Percentiles rank a stretch among this genome's conserved stretches.
Evolutionary conservation across 345 rosid genomes (phyloP).

Genomic region (Brassica rapa): DNA sequence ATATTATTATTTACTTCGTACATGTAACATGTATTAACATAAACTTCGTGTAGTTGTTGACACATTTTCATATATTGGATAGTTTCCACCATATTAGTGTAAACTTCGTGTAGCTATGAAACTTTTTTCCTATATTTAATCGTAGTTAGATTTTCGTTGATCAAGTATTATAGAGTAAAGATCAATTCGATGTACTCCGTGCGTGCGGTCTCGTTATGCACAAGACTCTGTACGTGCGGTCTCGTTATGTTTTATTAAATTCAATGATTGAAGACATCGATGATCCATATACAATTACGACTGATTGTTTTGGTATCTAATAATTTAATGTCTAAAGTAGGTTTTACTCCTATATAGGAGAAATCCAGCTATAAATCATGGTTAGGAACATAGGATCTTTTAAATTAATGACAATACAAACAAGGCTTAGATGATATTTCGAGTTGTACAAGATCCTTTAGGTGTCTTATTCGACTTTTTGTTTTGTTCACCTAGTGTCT

Average conservation of each 20-base stretch:
- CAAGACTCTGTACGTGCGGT: constrained; percentile 17
- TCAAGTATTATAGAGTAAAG: background rate
- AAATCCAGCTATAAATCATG: background rate
- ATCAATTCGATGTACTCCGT: background rate
- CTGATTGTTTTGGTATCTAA: background rate
- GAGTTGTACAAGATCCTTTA: constrained; percentile 21
- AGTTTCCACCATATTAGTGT: no score
- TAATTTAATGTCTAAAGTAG: background rate
- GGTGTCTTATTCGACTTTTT: background rate
- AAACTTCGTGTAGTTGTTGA: no score
- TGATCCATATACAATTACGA: background rate
- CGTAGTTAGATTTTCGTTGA: background rate
- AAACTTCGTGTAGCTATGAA: no score
- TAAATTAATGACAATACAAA: constrained; percentile 10
- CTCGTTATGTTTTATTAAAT: background rate
- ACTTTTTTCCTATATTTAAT: no score
- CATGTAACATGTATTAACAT: no score
- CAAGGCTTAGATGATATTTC: constrained; percentile 11
- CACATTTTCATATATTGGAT: no score
- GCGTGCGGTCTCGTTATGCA: constrained; percentile 14
- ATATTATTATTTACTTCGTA: no score
- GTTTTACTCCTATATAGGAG: background rate
- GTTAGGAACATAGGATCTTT: constrained; percentile 1
- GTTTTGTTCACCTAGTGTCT: background rate
- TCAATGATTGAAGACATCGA: constrained; percentile 6